Conservation (phyloP, 805 yeast species). For the Kuraishia hungarica region DNA sequence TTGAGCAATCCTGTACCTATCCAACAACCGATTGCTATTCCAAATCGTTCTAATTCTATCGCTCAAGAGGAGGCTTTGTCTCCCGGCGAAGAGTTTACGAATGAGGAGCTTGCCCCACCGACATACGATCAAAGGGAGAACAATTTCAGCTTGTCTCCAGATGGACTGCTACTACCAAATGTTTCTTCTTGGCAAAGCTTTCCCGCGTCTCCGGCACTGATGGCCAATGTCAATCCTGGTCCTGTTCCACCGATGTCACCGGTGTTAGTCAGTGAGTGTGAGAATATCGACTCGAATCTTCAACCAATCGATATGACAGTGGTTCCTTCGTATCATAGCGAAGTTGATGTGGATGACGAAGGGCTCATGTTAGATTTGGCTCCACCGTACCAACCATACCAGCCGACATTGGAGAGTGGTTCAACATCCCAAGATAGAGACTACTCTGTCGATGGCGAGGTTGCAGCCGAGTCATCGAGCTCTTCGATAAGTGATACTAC, state of each 20-base stretch:
- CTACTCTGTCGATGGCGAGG: neutral
- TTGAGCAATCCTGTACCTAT: neutral
- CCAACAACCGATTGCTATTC: neutral
- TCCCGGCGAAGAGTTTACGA: neutral
- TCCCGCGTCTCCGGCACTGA: neutral
- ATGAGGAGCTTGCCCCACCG: neutral
- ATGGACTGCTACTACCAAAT: neutral
- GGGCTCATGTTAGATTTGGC: constrained; percentile 2
- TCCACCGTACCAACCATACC: constrained; percentile 2
- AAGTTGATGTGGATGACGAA: constrained; percentile 18
- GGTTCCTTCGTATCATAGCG: constrained; percentile 17
- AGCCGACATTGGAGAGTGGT: neutral
- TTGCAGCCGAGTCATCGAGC: neutral
- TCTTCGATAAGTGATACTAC: neutral
- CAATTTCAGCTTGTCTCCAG: neutral
- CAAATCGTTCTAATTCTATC: no score
- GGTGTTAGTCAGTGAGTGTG: neutral
- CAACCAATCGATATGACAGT: constrained; percentile 7
- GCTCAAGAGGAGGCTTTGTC: neutral
- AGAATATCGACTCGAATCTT: neutral
- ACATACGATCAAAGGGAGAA: neutral
- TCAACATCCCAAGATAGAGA: neutral
- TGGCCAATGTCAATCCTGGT: neutral
- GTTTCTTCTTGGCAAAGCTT: neutral
- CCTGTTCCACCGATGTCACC: neutral